phyloP scores from a whole-genome alignment of 305 asterid species.

The Ilex paraguariensis region DNA sequence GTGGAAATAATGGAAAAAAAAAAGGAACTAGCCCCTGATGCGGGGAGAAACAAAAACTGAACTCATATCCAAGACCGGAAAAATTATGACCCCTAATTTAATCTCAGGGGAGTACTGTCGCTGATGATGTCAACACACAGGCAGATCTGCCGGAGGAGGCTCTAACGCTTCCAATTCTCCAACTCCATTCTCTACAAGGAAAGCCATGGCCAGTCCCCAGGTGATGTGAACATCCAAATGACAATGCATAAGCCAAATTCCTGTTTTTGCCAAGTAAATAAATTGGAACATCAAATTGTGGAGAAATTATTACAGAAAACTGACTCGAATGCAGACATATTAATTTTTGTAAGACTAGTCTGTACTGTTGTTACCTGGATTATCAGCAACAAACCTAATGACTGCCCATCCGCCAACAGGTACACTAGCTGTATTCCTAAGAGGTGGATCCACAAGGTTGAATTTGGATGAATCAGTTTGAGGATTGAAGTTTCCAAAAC shows the following conservation, averaged over 20 bases:
- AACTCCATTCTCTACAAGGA: conserved; percentile 65
- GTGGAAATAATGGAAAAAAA: too few species aligned
- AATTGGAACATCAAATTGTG: neutral
- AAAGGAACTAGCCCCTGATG: too few species aligned
- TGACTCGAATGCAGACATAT: neutral
- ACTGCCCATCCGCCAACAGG: conserved; percentile 85
- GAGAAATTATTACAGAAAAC: too few species aligned
- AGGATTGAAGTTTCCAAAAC: conserved; percentile 68
- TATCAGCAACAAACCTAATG: conserved; percentile 79
- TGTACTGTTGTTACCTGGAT: conserved; percentile 55
- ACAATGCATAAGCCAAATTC: conserved; percentile 83
- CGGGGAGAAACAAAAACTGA: too few species aligned
- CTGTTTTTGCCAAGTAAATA: conserved; percentile 21
- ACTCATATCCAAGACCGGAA: too few species aligned
- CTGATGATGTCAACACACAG: conserved; percentile 34
- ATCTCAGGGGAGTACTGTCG: neutral
- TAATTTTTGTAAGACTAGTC: neutral
- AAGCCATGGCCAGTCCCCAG: conserved; percentile 86
- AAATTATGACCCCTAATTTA: too few species aligned
- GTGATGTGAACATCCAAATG: conserved; percentile 79
- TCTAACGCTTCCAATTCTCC: conserved; percentile 46
- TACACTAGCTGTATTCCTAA: conserved; percentile 67
- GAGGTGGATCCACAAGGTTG: conserved; percentile 82
- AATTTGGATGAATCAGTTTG: conserved; percentile 49
- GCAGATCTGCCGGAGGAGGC: conserved; percentile 64